These are phyloP conservation scores for Nidularia pulvinata DNA, from an alignment of 768 basidiomycete species.

Conservation along the genomic window DNA sequence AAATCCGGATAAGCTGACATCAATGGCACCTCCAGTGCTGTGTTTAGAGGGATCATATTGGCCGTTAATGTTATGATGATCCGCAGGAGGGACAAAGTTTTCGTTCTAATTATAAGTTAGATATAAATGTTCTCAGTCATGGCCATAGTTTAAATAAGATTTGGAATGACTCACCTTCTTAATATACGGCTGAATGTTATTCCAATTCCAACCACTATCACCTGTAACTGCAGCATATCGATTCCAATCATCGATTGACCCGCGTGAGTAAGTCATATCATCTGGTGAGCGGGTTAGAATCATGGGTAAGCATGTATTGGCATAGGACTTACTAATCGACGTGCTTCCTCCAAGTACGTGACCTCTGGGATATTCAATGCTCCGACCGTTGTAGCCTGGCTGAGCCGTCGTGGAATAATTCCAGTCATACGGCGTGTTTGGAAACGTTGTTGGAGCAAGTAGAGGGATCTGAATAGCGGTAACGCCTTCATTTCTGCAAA, in stretches of 20 bases:
- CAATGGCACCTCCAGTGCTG: conserved; percentile 25
- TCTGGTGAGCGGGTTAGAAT: neutral
- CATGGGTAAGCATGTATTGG: neutral
- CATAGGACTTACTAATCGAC: neutral
- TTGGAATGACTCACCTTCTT: neutral
- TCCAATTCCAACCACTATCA: neutral
- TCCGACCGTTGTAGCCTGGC: neutral
- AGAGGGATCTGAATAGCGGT: neutral
- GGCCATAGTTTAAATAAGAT: neutral
- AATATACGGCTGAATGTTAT: neutral
- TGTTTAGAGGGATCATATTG: conserved; percentile 35
- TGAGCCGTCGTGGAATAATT: neutral
- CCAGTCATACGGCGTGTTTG: neutral
- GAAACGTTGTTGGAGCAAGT: neutral
- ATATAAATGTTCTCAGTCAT: neutral
- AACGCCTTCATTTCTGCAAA: neutral
- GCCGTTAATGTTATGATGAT: conserved; percentile 31
- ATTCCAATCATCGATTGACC: neutral
- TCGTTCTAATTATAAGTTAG: conserved; percentile 27
- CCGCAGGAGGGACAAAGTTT: conserved; percentile 27
- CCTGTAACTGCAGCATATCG: neutral
- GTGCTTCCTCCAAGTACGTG: neutral
- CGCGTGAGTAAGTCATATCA: neutral
- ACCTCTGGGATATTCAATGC: neutral
- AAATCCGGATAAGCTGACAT: conserved; percentile 28